Percentiles rank a stretch among this genome's conserved stretches.
Conservation (phyloP, 805 yeast genomes). For the Limtongia smithiae region DNA sequence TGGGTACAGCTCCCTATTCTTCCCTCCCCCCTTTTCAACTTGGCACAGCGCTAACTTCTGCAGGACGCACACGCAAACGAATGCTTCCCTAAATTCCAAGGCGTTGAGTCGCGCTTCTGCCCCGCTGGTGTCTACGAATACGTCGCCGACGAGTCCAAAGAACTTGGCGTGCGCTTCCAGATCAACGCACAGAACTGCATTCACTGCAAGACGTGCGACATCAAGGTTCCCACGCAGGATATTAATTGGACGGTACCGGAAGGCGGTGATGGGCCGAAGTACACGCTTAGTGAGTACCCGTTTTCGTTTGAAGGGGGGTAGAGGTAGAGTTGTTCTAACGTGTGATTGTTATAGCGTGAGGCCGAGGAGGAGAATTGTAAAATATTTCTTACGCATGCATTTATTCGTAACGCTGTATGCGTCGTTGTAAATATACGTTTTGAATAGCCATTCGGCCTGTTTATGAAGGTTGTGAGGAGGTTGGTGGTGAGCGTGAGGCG, state of each 20-base stretch:
- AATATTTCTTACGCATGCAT: too few relatives aligned
- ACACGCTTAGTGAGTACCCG: too few relatives aligned
- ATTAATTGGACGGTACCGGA: conserved; percentile 97
- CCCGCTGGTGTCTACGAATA: conserved; percentile 99
- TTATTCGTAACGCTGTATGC: too few relatives aligned
- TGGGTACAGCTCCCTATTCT: conserved; percentile 20
- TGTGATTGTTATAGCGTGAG: too few relatives aligned
- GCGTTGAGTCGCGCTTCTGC: conserved; percentile 88
- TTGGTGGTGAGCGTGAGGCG: too few relatives aligned
- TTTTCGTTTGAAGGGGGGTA: too few relatives aligned
- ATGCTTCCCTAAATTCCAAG: conserved; percentile 73
- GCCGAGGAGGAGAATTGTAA: too few relatives aligned
- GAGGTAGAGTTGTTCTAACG: too few relatives aligned
- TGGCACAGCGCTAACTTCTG: conserved; percentile 42
- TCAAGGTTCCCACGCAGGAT: conserved; percentile 92
- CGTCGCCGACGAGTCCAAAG: conserved; percentile 56
- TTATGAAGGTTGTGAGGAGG: too few relatives aligned
- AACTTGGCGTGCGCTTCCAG: conserved; percentile 75
- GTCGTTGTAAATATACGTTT: too few relatives aligned
- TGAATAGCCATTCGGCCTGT: too few relatives aligned
- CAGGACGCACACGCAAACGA: conserved; percentile 57
- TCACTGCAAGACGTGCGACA: conserved; percentile 92
- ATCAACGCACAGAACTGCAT: conserved; percentile 97
- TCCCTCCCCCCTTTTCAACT: neutral
- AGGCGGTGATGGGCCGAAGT: conserved; percentile 98